phyloP scores from a whole-genome alignment of 805 yeast genomes.

The Saturnispora silvae region DNA sequence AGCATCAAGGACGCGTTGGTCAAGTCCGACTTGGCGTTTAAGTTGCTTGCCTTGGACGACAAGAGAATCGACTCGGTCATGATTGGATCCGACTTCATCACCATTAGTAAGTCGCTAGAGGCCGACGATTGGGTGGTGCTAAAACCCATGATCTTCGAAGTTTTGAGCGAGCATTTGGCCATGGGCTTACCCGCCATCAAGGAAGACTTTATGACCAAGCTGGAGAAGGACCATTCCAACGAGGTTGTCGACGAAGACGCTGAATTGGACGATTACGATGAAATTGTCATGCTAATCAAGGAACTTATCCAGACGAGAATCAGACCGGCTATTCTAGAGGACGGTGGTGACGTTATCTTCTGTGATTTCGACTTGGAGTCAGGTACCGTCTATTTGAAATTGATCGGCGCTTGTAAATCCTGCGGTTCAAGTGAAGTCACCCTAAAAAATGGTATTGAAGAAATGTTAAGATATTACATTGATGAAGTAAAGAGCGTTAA shows the following conservation, averaged over 20 bases:
- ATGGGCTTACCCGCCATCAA: conserved; percentile 48
- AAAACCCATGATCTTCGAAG: conserved; percentile 57
- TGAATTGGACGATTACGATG: conserved; percentile 37
- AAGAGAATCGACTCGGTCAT: conserved; percentile 54
- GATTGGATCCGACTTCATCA: conserved; percentile 78
- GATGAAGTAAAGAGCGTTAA: conserved; percentile 88
- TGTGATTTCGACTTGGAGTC: conserved; percentile 75
- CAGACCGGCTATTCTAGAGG: conserved; percentile 96
- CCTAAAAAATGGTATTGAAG: conserved; percentile 87
- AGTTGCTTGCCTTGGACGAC: conserved; percentile 61
- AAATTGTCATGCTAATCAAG: conserved; percentile 78
- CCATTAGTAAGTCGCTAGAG: conserved; percentile 54
- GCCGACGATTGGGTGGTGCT: conserved; percentile 46
- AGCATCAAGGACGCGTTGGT: conserved; percentile 62
- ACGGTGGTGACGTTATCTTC: conserved; percentile 94
- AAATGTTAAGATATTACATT: conserved; percentile 94
- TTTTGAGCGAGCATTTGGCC: conserved; percentile 43
- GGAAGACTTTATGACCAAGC: conserved; percentile 27
- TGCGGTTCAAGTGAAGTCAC: conserved; percentile 90
- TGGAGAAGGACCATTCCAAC: conserved; percentile 29
- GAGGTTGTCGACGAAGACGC: conserved; percentile 36
- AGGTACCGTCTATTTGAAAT: conserved; percentile 78
- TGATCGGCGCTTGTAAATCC: conserved; percentile 93
- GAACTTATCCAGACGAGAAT: conserved; percentile 90
- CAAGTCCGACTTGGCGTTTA: conserved; percentile 67